Conservation (phyloP, 768 basidiomycete genomes). For the Rhodotorula babjevae region DNA sequence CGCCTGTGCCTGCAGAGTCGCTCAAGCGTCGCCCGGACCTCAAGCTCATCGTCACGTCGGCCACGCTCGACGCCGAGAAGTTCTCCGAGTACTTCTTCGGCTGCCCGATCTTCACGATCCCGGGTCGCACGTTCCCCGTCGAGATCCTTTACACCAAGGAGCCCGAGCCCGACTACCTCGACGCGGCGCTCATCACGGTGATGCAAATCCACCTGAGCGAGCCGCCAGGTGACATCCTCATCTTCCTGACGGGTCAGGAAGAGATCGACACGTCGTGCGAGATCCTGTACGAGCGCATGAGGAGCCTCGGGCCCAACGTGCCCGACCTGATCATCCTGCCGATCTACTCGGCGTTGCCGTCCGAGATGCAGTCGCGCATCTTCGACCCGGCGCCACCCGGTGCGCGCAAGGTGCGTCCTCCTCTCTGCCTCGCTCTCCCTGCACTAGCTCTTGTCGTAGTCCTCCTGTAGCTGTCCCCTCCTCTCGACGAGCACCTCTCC, state of each 20-base stretch:
- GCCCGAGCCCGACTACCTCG: slow-evolving; percentile 97
- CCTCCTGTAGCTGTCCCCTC: too few relatives aligned
- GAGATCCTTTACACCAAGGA: slow-evolving; percentile 99
- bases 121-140: slow-evolving; percentile 93
- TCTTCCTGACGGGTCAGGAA: slow-evolving; percentile 98
- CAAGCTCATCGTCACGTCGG: slow-evolving; percentile 85
- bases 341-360: slow-evolving; percentile 97
- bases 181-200: slow-evolving; percentile 95
- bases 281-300: slow-evolving; percentile 88
- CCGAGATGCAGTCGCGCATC: slow-evolving; percentile 98
- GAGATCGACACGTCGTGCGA: slow-evolving; percentile 98
- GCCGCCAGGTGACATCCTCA: slow-evolving; percentile 94
- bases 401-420: slow-evolving; percentile 63
- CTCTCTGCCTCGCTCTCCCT: slow-evolving; percentile 51
- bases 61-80: slow-evolving; percentile 95
- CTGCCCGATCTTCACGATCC: slow-evolving; percentile 90
- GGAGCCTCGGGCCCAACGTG: slow-evolving; percentile 94
- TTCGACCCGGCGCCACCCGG: slow-evolving; percentile 97
- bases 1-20: slow-evolving; percentile 95
- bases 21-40: slow-evolving; percentile 93
- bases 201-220: slow-evolving; percentile 99
- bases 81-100: slow-evolving; percentile 96
- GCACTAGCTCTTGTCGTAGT: slow-evolving; percentile 57
- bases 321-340: slow-evolving; percentile 90
- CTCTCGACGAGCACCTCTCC: too few relatives aligned